phyloP scores from a whole-genome alignment of 1,284 basidiomycete species.

The Moesziomyces sp. region DNA sequence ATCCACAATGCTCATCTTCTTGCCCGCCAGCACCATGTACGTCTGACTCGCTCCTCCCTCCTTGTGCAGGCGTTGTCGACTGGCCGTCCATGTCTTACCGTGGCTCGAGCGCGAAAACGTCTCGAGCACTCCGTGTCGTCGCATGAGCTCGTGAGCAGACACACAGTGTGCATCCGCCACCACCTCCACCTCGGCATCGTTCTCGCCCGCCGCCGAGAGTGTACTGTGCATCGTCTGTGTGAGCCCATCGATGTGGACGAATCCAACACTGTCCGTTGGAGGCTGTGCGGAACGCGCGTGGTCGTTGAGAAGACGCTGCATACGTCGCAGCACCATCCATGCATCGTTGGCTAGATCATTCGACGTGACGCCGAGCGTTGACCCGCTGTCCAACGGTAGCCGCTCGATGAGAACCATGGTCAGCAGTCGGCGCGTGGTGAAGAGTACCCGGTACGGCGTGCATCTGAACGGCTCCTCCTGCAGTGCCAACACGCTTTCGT shows the following conservation, averaged over 20 bases:
- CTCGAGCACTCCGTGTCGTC: slow-evolving; percentile 32
- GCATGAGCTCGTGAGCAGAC: slow-evolving; percentile 33
- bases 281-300: slow-evolving; percentile 14
- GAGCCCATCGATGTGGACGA: slow-evolving; percentile 40
- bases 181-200: slow-evolving; percentile 32
- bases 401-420: slow-evolving; percentile 37
- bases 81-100: slow-evolving; percentile 46
- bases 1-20: slow-evolving; percentile 49
- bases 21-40: slow-evolving; percentile 44
- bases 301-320: slow-evolving; percentile 46
- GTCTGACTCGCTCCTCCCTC: slow-evolving; percentile 23
- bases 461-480: slow-evolving; percentile 11
- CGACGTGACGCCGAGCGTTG: slow-evolving; percentile 1
- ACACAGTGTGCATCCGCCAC: slow-evolving; percentile 42
- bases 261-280: slow-evolving; percentile 2
- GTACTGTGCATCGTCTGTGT: slow-evolving; percentile 30
- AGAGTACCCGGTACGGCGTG: slow-evolving; percentile 19
- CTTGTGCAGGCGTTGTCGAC: background rate
- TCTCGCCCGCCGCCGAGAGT: slow-evolving; percentile 11
- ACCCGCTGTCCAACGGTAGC: slow-evolving; percentile 1
- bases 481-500: slow-evolving; percentile 16
- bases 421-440: slow-evolving; percentile 31
- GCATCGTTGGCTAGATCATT: slow-evolving; percentile 15
- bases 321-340: slow-evolving; percentile 38
- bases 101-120: slow-evolving; percentile 48